Base-by-base conservation (phyloP, 768 basidiomycete genomes). In the Agrocybe pediades region DNA sequence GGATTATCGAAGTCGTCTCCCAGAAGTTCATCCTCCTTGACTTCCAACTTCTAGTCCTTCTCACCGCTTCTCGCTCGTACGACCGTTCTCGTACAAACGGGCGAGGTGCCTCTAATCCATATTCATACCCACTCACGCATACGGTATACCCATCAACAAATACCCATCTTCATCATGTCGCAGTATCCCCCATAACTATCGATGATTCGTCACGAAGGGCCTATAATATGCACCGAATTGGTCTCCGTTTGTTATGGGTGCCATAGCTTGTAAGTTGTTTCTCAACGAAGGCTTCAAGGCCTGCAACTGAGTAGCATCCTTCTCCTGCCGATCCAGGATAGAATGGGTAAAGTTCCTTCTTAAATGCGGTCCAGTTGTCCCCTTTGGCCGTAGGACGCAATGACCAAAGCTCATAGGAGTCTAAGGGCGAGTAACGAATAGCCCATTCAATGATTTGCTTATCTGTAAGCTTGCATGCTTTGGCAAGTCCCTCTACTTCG, bases 151-250 rank as follows among this genome's bases (percentile, higher is more conserved):
- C n/a, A n/a, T n/a, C n/a, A n/a, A n/a, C n/a, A n/a, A n/a, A n/a
- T n/a, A n/a, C n/a, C n/a, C n/a, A n/a, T n/a, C n/a, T n/a, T n/a
- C n/a, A n/a, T n/a, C n/a, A n/a, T n/a, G n/a, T n/a, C n/a, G n/a
- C n/a, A n/a, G n/a, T n/a, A n/a, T n/a, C n/a, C n/a, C n/a, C n/a
- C n/a, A n/a, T n/a, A n/a, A n/a, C n/a, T n/a, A n/a, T n/a, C n/a
- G n/a, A n/a, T n/a, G n/a, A n/a, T n/a, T n/a, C n/a, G n/a, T n/a
- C n/a, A 45, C 3, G 42, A 49, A 50, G 6, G 27, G 13, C 2
- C 54, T 41, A n/a, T 50, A 45, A 42, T 49, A 55, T 39, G 33
- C 24, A 2, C 54, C 54, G 16, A 55, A 50, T 6, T 55, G 42
- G 20, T 41, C 23, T 1, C 11, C 16, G 19, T 44, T 23, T 16